Evolutionary conservation across 2,329 filamentous ascomycete species (phyloP), one percentile per base, ranked within the genome.

Genomic region (Neobulgaria alba): DNA sequence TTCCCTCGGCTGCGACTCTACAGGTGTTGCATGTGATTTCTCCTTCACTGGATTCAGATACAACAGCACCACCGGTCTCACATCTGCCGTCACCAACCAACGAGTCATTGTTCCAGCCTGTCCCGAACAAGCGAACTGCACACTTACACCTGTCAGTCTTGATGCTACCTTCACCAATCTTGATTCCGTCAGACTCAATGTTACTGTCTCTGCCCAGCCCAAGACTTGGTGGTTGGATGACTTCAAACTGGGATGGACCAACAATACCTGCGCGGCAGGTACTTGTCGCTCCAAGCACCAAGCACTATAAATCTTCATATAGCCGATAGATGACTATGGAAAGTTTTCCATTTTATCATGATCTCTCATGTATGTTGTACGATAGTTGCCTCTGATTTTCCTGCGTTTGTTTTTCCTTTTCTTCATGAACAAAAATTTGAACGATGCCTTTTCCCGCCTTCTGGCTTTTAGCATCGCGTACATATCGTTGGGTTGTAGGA

Each of bases 201-300:
- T 64, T 10, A 62, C 59, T n/a, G 60, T 60, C n/a, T 53, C 54
- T n/a, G 56, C 53, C 3, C 41, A 61, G 23, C 52, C 60, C n/a
- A 59, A 55, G 42, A 57, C 55, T 8, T 71, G 68, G 67, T 72
- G 66, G 66, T 63, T 63, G 36, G 68, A 71, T 48, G 63, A 71
- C 49, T 40, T 70, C 18, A 44, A 57, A 4, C 50, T 71, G 43
- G 60, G 62, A 5, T 71, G 68, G 67, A 62, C 55, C 23, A 57
- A 70, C 50, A 62, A 64, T 40, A 57, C 50, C 33, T 70, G 67
- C 47, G 46, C 55, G 7, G 54, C 57, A 9, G 62, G 63, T 5
- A 30, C 54, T 8, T 68, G 66, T 45, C 65, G 66, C 23, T 26
- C 23, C 7, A 26, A 26, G 7, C 23, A 26, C 23, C 7, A 26